These are phyloP conservation scores for Casuarina glauca DNA, from an alignment of 306 rosid species.

Conservation along the genomic window DNA sequence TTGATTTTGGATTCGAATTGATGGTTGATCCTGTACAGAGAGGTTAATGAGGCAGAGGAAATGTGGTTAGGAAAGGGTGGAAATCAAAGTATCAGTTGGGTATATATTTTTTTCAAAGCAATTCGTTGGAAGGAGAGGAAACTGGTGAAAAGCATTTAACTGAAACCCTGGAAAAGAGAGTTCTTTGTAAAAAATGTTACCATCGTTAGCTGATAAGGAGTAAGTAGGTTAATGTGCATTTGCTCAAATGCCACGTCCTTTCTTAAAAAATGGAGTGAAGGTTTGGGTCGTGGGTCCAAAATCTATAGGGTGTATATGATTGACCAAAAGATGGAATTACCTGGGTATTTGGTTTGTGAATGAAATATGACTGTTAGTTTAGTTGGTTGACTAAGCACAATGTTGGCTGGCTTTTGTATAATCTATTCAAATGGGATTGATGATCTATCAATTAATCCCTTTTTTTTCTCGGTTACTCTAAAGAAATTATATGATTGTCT, in stretches of 20 bases:
- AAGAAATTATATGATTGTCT: background rate
- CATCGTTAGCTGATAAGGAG: background rate
- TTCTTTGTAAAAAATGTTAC: background rate
- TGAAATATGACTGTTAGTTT: background rate
- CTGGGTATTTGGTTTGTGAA: background rate
- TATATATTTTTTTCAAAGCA: background rate
- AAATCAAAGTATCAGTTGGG: too few species aligned
- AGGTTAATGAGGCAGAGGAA: too few species aligned
- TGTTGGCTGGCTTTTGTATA: background rate
- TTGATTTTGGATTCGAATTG: too few species aligned
- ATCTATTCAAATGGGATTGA: background rate
- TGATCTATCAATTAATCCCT: background rate
- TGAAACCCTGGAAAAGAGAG: background rate
- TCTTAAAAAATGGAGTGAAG: background rate
- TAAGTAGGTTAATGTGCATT: background rate
- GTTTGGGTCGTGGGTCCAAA: background rate
- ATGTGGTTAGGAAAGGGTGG: too few species aligned
- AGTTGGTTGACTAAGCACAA: background rate
- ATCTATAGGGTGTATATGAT: background rate
- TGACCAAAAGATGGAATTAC: background rate
- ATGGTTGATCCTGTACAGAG: too few species aligned
- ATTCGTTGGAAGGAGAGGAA: background rate
- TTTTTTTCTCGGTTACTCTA: background rate
- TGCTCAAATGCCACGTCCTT: background rate
- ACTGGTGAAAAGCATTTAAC: background rate